phyloP scores from a whole-genome alignment of 495 filamentous ascomycete genomes.

The Cercophora newfieldiana region DNA sequence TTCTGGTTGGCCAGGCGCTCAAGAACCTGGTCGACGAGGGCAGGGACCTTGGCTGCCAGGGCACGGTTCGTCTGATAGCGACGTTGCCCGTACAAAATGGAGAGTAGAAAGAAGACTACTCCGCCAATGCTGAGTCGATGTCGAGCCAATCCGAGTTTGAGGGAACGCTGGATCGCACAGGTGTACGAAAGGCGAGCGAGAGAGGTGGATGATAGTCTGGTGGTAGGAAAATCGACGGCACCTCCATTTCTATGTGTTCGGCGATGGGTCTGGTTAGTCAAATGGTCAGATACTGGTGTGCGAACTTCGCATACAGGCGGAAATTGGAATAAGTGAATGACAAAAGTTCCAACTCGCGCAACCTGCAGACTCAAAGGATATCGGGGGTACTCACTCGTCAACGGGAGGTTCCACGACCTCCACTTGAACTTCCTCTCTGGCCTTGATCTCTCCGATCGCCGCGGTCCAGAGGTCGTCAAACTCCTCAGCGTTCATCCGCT shows the following conservation, averaged over 20 bases:
- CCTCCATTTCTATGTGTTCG: constrained; percentile 68
- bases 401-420: constrained; percentile 51
- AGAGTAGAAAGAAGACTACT: constrained; percentile 55
- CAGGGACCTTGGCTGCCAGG: constrained; percentile 70
- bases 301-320: constrained; percentile 20
- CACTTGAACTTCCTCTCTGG: constrained; percentile 76
- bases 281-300: constrained; percentile 41
- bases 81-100: constrained; percentile 57
- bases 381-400: constrained; percentile 61
- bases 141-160: constrained; percentile 88
- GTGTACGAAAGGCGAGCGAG: constrained; percentile 83
- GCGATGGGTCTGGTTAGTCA: constrained; percentile 77
- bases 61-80: constrained; percentile 56
- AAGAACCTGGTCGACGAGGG: constrained; percentile 76
- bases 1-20: constrained; percentile 82
- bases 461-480: constrained; percentile 90
- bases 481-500: constrained; percentile 78
- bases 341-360: constrained; percentile 2
- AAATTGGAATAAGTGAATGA: constrained; percentile 14
- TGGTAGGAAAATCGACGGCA: constrained; percentile 57
- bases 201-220: constrained; percentile 66
- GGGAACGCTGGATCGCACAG: constrained; percentile 85
- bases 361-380: not conserved
- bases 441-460: constrained; percentile 81
- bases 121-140: constrained; percentile 90